A percentile compares a stretch with the other conserved stretches of the same genome.
Conservation (phyloP, 2,329 filamentous ascomycete species). For the Esteya vermicola region DNA sequence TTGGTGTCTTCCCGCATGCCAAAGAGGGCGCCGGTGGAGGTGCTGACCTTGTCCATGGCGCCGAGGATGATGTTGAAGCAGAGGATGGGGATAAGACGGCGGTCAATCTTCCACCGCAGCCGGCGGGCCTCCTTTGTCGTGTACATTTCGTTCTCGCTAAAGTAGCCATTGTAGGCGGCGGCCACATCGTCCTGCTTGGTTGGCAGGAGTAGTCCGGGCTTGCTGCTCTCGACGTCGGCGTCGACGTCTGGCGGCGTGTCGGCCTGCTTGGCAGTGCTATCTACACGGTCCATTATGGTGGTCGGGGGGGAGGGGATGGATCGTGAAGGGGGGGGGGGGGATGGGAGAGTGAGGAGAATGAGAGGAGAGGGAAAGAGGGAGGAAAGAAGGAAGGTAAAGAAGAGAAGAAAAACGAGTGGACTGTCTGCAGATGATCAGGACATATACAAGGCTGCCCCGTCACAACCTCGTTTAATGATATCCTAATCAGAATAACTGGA, state of each 20-base stretch:
- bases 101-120: constrained; percentile 25
- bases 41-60: constrained; percentile 19
- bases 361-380: not conserved
- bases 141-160: constrained; percentile 15
- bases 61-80: constrained; percentile 17
- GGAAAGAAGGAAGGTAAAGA: not conserved
- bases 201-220: not conserved
- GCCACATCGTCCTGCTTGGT: constrained; percentile 1
- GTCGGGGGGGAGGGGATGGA: no score
- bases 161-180: constrained; percentile 2
- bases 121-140: constrained; percentile 11
- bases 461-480: no score
- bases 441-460: no score
- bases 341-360: no score
- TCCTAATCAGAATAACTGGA: no score
- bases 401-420: no score
- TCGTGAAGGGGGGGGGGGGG: no score
- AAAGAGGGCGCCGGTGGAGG: constrained; percentile 16
- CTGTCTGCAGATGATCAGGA: no score
- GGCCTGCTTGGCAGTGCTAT: not conserved
- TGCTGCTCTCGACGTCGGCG: not conserved
- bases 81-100: constrained; percentile 23
- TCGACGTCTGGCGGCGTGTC: not conserved
- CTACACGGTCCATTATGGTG: not conserved
- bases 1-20: constrained; percentile 13